phyloP scores from a whole-genome alignment of 1,284 basidiomycete species.

The Ceratobasidium sp. region DNA sequence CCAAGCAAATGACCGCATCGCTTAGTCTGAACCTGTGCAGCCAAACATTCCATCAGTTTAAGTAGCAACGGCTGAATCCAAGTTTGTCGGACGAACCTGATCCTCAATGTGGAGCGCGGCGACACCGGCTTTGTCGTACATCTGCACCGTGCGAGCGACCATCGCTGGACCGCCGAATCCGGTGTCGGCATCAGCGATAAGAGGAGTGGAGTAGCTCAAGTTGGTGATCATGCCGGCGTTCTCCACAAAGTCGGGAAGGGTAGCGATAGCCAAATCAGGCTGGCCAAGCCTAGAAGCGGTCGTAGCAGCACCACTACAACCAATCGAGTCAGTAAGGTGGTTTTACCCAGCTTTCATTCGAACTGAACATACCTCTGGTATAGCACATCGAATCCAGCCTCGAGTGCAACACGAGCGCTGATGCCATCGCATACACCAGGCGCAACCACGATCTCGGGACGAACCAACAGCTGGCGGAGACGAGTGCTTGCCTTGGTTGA shows the following conservation, averaged over 20 bases:
- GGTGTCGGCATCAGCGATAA: constrained; percentile 87
- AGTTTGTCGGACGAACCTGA: constrained; percentile 68
- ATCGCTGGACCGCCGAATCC: constrained; percentile 85
- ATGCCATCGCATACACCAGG: constrained; percentile 69
- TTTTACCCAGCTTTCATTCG: background rate
- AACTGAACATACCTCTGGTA: constrained; percentile 68
- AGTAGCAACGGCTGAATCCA: constrained; percentile 50
- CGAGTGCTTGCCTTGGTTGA: constrained; percentile 17
- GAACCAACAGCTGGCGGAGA: constrained; percentile 9
- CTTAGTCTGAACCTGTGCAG: constrained; percentile 79
- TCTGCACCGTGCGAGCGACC: constrained; percentile 80
- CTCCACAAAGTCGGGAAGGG: constrained; percentile 79
- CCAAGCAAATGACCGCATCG: constrained; percentile 85
- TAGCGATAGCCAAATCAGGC: constrained; percentile 84
- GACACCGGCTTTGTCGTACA: constrained; percentile 78
- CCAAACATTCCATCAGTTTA: too few species aligned
- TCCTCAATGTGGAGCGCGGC: constrained; percentile 86
- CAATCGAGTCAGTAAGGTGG: background rate
- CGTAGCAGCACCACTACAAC: constrained; percentile 74
- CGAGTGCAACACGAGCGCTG: constrained; percentile 80
- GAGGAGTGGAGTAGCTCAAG: constrained; percentile 56
- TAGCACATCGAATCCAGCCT: constrained; percentile 80
- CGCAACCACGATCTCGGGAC: constrained; percentile 55
- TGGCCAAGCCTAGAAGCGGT: constrained; percentile 81
- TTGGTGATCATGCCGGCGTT: constrained; percentile 75